A percentile compares a stretch with the other conserved stretches of the same genome.
Conservation (phyloP, 495 filamentous ascomycete species). For the Neurospora sp. region DNA sequence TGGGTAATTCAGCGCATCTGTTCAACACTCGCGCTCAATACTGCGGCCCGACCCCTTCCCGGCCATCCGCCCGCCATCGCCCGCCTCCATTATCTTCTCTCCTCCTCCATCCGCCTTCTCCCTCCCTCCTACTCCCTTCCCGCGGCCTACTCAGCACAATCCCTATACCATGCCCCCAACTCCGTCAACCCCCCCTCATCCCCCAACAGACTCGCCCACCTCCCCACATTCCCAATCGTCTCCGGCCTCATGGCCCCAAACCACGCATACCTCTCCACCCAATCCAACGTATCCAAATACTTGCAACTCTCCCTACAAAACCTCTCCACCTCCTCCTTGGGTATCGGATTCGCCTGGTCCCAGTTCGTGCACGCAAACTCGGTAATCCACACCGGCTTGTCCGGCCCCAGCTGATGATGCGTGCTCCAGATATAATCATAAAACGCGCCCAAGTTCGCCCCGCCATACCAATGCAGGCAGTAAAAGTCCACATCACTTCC, state of each 20-base stretch:
- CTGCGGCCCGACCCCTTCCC: neutral
- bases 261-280: slow-evolving; percentile 18
- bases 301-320: slow-evolving; percentile 13
- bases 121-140: neutral
- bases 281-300: slow-evolving; percentile 16
- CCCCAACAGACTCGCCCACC: slow-evolving; percentile 13
- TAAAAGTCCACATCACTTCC: slow-evolving; percentile 15
- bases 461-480: slow-evolving; percentile 13
- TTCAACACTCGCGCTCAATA: neutral
- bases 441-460: slow-evolving; percentile 11
- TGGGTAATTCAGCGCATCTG: neutral
- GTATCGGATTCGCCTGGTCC: slow-evolving; percentile 7
- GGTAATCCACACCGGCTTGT: slow-evolving; percentile 14
- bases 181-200: slow-evolving; percentile 7
- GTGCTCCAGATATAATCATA: slow-evolving; percentile 17
- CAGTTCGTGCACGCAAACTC: slow-evolving; percentile 18
- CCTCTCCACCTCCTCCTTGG: slow-evolving; percentile 7
- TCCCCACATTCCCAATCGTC: slow-evolving; percentile 11
- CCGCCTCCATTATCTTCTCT: neutral
- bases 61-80: neutral
- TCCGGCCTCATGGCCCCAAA: slow-evolving; percentile 17
- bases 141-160: neutral
- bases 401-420: slow-evolving; percentile 16
- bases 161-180: slow-evolving; percentile 13
- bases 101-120: neutral